These are phyloP conservation scores for Leucoagaricus sp. DNA, from an alignment of 1,284 basidiomycete genomes.

Conservation along the genomic window DNA sequence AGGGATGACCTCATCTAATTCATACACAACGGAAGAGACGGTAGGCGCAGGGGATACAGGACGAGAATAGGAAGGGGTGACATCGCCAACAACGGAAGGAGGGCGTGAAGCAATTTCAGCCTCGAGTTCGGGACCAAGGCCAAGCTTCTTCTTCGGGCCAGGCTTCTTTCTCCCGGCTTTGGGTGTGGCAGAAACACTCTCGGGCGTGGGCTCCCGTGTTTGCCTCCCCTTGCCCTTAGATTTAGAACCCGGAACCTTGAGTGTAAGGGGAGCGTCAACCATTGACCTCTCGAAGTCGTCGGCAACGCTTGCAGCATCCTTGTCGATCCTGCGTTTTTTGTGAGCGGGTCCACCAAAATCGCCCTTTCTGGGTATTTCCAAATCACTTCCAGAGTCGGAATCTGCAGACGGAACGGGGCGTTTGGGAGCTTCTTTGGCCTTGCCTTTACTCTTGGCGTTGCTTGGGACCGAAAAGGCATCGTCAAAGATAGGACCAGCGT, in stretches of 20 bases:
- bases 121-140: conserved; percentile 46
- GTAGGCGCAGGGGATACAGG: conserved; percentile 63
- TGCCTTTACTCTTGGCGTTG: conserved; percentile 34
- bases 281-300: conserved; percentile 30
- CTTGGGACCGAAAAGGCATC: conserved; percentile 12
- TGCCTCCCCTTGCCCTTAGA: conserved; percentile 40
- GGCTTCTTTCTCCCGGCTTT: conserved; percentile 42
- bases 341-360: conserved; percentile 35
- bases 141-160: conserved; percentile 42
- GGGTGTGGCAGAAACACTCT: conserved; percentile 37
- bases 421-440: conserved; percentile 49
- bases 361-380: conserved; percentile 28
- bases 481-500: conserved; percentile 18
- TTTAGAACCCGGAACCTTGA: conserved; percentile 32
- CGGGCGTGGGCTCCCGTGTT: conserved; percentile 36
- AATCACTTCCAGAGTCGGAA: conserved; percentile 59
- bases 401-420: conserved; percentile 45
- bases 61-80: conserved; percentile 54
- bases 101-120: conserved; percentile 54
- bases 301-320: conserved; percentile 23
- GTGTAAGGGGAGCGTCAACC: conserved; percentile 19
- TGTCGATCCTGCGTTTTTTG: conserved; percentile 59
- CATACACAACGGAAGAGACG: conserved; percentile 63
- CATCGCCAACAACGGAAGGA: conserved; percentile 57
- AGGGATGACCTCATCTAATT: conserved; percentile 67